Evolutionary conservation across 2,329 filamentous ascomycete genomes (phyloP).

Genomic region (Coniella lustricola): DNA sequence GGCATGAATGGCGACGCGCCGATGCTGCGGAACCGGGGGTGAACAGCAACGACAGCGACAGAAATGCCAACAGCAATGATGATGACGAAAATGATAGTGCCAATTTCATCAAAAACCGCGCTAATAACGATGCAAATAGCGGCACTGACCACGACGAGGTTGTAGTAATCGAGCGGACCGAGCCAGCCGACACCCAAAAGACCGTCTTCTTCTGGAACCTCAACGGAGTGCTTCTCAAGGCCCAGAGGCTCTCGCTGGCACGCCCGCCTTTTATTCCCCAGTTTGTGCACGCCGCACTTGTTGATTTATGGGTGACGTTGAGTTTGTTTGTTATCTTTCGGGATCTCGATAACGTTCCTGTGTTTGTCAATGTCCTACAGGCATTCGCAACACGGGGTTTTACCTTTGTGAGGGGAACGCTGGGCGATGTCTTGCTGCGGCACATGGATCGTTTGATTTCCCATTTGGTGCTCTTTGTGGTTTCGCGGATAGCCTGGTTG

Average conservation of each 20-base stretch:
- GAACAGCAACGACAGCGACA: no score
- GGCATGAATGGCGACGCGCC: slow-evolving; percentile 42
- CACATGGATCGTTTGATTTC: slow-evolving; percentile 6
- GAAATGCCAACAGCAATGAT: no score
- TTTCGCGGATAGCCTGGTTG: slow-evolving; percentile 1
- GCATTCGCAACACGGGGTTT: slow-evolving; percentile 19
- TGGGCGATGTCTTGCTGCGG: slow-evolving; percentile 5
- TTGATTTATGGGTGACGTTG: slow-evolving; percentile 24
- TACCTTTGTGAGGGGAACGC: slow-evolving; percentile 17
- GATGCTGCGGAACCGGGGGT: no score
- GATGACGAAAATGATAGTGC: no score
- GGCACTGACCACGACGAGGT: slow-evolving; percentile 20
- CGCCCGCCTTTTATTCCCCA: slow-evolving; percentile 15
- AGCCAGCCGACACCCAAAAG: slow-evolving; percentile 37
- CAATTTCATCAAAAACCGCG: no score
- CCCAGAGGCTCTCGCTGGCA: not conserved
- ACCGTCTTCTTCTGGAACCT: slow-evolving; percentile 43
- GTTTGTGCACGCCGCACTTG: slow-evolving; percentile 14
- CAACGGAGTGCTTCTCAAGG: slow-evolving; percentile 33
- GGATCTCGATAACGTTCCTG: slow-evolving; percentile 25
- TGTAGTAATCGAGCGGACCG: slow-evolving; percentile 40
- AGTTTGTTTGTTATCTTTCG: slow-evolving; percentile 25
- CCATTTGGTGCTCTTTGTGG: slow-evolving; percentile 5
- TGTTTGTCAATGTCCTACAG: slow-evolving; percentile 22
- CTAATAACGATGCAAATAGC: no score